Evolutionary conservation across 306 rosid species (phyloP).

Genomic region (Hylodesmum podocarpum): DNA sequence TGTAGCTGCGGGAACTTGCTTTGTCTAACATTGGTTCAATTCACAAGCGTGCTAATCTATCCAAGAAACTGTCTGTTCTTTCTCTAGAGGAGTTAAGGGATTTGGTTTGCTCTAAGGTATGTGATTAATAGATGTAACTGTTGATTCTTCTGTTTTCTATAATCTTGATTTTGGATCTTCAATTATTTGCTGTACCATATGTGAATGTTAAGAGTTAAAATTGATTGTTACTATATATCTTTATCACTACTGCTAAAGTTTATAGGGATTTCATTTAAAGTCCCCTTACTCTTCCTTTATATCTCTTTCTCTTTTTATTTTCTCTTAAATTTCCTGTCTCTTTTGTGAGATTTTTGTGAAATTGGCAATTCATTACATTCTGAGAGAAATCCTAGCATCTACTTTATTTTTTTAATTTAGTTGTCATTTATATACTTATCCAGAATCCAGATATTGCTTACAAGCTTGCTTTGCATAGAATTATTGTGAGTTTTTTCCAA

Average conservation of each 20-base stretch:
- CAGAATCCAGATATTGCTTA: not conserved
- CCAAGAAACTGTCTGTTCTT: slow-evolving; percentile 88
- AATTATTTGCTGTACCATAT: not conserved
- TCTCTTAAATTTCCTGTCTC: not conserved
- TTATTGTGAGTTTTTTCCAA: not conserved
- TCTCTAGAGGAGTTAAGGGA: slow-evolving; percentile 74
- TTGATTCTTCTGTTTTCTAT: not conserved
- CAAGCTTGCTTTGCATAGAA: not conserved
- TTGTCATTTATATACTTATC: not conserved
- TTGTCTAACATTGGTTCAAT: slow-evolving; percentile 84
- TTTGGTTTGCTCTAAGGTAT: slow-evolving; percentile 87
- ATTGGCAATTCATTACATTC: not conserved
- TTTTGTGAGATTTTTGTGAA: slow-evolving; percentile 15
- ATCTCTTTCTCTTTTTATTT: not conserved
- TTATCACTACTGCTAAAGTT: not conserved
- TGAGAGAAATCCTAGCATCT: not conserved
- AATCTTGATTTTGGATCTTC: slow-evolving; percentile 23
- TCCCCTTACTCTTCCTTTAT: not conserved
- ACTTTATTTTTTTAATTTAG: not conserved
- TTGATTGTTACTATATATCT: slow-evolving; percentile 6
- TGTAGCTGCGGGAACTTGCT: slow-evolving; percentile 85
- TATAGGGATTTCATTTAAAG: not conserved
- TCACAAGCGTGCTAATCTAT: slow-evolving; percentile 76
- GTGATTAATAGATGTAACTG: slow-evolving; percentile 23
- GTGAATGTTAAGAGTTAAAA: not conserved